Evolutionary conservation across 1,284 basidiomycete species (phyloP).

Genomic region (Malassezia slooffiae): DNA sequence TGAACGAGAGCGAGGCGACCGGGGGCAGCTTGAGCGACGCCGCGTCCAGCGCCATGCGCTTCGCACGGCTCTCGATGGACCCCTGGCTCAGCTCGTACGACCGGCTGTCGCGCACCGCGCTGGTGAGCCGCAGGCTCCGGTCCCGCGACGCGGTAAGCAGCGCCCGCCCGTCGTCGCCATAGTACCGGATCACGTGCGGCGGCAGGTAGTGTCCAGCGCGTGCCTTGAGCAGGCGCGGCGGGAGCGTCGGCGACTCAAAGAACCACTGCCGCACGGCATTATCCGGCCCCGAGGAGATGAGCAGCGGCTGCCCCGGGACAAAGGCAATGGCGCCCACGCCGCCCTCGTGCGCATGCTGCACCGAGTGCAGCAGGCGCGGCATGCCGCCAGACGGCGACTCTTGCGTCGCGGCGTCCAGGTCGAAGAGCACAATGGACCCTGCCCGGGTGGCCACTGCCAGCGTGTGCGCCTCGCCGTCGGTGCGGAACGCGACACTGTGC

Average conservation of each 20-base stretch:
- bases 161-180: constrained; percentile 90
- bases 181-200: constrained; percentile 83
- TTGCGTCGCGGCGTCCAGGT: constrained; percentile 24
- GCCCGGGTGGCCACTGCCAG: constrained; percentile 36
- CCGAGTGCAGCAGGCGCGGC: constrained; percentile 33
- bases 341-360: constrained; percentile 39
- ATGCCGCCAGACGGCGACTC: background rate
- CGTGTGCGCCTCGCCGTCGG: constrained; percentile 55
- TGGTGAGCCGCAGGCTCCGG: constrained; percentile 74
- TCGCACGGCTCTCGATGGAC: constrained; percentile 63
- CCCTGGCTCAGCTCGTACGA: constrained; percentile 86
- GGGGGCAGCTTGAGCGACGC: constrained; percentile 54
- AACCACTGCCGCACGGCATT: constrained; percentile 66
- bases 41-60: constrained; percentile 65
- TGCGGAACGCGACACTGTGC: constrained; percentile 73
- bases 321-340: constrained; percentile 36
- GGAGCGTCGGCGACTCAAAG: constrained; percentile 63
- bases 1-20: constrained; percentile 66
- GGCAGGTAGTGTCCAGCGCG: constrained; percentile 84
- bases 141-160: constrained; percentile 58
- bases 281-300: constrained; percentile 35
- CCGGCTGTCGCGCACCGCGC: constrained; percentile 58
- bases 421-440: constrained; percentile 40
- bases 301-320: constrained; percentile 29
- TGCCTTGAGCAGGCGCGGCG: constrained; percentile 69